Conservation (phyloP, 495 filamentous ascomycete species). For the Aspergillus panamensis region DNA sequence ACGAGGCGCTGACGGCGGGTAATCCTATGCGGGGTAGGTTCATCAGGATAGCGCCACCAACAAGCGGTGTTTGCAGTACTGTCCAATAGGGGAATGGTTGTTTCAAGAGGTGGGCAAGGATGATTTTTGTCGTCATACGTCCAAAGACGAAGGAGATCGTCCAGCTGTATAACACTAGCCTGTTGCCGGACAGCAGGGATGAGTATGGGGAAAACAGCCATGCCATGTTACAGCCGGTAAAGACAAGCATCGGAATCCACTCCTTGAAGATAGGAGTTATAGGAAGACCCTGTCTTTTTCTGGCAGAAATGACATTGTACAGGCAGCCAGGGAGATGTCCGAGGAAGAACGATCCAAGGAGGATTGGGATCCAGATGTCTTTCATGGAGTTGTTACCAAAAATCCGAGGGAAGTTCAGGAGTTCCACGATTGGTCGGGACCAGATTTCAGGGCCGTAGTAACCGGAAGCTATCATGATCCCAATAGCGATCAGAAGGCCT, state of each 20-base stretch:
- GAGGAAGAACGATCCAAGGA: constrained; percentile 67
- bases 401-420: constrained; percentile 56
- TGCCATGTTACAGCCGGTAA: constrained; percentile 63
- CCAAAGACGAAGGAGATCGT: constrained; percentile 96
- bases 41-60: constrained; percentile 76
- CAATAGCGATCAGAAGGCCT: constrained; percentile 83
- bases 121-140: constrained; percentile 99
- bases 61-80: constrained; percentile 76
- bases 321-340: constrained; percentile 80
- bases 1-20: constrained; percentile 49
- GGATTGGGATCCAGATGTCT: constrained; percentile 82
- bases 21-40: constrained; percentile 81
- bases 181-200: constrained; percentile 71
- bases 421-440: constrained; percentile 64
- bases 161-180: constrained; percentile 86
- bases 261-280: constrained; percentile 85
- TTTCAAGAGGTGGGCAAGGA: constrained; percentile 86
- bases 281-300: constrained; percentile 67
- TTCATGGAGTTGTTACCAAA: constrained; percentile 66
- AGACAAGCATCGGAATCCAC: constrained; percentile 87
- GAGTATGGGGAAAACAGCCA: constrained; percentile 92
- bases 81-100: constrained; percentile 98
- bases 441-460: constrained; percentile 86
- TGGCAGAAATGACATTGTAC: constrained; percentile 74
- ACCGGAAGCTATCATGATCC: constrained; percentile 80